Base-by-base conservation (phyloP, 2,329 filamentous ascomycete genomes). In the Curvularia hawaiiensis region DNA sequence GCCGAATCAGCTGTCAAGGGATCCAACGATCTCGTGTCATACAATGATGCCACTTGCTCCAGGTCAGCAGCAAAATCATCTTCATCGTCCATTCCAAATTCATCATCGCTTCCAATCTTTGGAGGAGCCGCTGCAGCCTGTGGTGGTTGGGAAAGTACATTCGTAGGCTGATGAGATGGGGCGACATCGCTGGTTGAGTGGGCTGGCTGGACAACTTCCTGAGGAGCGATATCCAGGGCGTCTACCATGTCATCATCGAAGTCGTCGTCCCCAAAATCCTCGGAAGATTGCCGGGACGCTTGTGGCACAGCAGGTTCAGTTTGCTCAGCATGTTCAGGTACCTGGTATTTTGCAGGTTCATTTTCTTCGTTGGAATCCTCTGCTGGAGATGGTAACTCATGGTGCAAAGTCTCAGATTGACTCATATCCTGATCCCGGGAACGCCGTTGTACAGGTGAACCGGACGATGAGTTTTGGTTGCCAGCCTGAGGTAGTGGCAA, bases 1-100 rank as follows among this genome's bases (percentile, higher is more conserved):
- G 43, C 16, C 28, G 35, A 52, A n/a, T 59, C 54, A 39, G 49
- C 48, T 6, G 48, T 54, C n/a, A 56, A 53, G 30, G 63, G 62
- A n/a, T 63, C 62, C 47, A 63, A 58, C n/a, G 70, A 58, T 39
- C 79, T 77, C 10, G 71, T 76, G 59, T 86, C 84, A 66, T 83
- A 85, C 50, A 84, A 73, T 18, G 84, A 84, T 43, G 84, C 79
- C 39, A 87, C 78, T 52, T 85, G 80, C 61, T 87, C 83, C 50
- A 88, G 72, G 66, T 86, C 84, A 56, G 84, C 85, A 4, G 78
- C 81, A 63, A 86, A 82, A 7, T 84, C 63, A 52, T 82, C 79
- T 49, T 80, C 78, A 35, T 80, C 80, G 53, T 80, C 76, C 49
- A 77, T 60, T 4, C 72, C 79, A 65, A 82, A 82, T 35, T 82